A percentile compares a stretch with the other conserved stretches of the same genome.
phyloP scores from a whole-genome alignment of 2,329 filamentous ascomycete genomes.

The Lachnellula occidentalis region DNA sequence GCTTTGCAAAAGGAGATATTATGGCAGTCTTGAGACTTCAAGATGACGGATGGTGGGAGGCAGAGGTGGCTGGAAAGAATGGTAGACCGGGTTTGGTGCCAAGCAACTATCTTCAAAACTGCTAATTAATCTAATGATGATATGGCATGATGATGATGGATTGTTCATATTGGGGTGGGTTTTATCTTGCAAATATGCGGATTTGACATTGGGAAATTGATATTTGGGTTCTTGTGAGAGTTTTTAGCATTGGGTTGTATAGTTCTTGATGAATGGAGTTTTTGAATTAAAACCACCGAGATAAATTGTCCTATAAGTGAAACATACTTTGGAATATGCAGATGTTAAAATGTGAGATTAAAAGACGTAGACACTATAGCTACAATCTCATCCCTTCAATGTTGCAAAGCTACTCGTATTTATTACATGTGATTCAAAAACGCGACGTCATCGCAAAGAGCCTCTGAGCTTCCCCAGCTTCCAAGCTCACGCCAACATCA shows the following conservation, averaged over 20 bases:
- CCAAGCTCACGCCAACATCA: not conserved
- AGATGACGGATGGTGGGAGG: constrained; percentile 99
- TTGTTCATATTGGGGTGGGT: not conserved
- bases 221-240: not conserved
- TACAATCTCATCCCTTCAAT: not conserved
- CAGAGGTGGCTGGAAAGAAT: constrained; percentile 72
- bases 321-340: no score
- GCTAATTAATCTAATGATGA: constrained; percentile 15
- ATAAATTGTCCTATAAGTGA: not conserved
- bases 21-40: constrained; percentile 84
- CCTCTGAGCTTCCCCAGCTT: not conserved
- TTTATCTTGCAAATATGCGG: not conserved
- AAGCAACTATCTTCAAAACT: constrained; percentile 55
- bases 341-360: no score
- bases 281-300: not conserved
- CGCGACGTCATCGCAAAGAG: not conserved
- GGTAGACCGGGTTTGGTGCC: constrained; percentile 58
- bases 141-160: not conserved
- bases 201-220: not conserved
- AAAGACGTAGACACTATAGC: not conserved
- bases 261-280: constrained; percentile 4
- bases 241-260: constrained; percentile 1
- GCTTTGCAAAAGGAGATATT: constrained; percentile 87
- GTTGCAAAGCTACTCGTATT: no score
- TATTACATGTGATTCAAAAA: not conserved